Conservation (phyloP, 352 stramenopile species). For the Bremia lactucae region DNA sequence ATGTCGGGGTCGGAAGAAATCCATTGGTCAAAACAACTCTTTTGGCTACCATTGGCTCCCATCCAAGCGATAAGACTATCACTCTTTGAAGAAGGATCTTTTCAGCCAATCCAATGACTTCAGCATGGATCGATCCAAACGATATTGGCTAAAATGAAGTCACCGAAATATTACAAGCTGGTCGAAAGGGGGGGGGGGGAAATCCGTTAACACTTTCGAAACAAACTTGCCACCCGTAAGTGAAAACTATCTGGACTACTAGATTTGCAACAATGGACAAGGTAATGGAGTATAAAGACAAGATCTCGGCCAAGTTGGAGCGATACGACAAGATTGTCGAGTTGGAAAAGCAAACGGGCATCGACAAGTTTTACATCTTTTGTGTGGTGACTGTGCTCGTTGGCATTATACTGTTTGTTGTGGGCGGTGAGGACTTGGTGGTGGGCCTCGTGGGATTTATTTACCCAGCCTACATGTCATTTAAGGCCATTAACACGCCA, state of each 20-base stretch:
- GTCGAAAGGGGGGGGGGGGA: constrained; percentile 4
- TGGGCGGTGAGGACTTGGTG: constrained; percentile 65
- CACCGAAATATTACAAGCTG: constrained; percentile 1
- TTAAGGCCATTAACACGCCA: constrained; percentile 80
- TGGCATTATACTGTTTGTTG: constrained; percentile 65
- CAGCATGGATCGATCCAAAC: constrained; percentile 1
- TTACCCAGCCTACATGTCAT: constrained; percentile 83
- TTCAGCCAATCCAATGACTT: constrained; percentile 20
- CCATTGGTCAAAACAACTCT: constrained; percentile 16
- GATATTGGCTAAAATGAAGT: constrained; percentile 16
- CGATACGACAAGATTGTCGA: constrained; percentile 78
- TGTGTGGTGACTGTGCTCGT: constrained; percentile 28
- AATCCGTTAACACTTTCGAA: constrained; percentile 39
- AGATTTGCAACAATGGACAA: no score
- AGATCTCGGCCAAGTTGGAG: constrained; percentile 69
- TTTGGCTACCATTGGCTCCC: constrained; percentile 9
- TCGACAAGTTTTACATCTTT: constrained; percentile 87
- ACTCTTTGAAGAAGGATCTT: constrained; percentile 16
- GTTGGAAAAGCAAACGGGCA: constrained; percentile 73
- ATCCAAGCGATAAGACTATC: constrained; percentile 11
- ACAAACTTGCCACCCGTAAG: constrained; percentile 16
- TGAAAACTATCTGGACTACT: background rate
- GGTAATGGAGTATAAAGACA: constrained; percentile 73
- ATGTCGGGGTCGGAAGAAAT: constrained; percentile 9
- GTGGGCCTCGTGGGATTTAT: constrained; percentile 80